Evolutionary conservation across 306 rosid genomes (phyloP), one percentile per base, ranked within the genome.

Genomic region (Glycine latifolia): DNA sequence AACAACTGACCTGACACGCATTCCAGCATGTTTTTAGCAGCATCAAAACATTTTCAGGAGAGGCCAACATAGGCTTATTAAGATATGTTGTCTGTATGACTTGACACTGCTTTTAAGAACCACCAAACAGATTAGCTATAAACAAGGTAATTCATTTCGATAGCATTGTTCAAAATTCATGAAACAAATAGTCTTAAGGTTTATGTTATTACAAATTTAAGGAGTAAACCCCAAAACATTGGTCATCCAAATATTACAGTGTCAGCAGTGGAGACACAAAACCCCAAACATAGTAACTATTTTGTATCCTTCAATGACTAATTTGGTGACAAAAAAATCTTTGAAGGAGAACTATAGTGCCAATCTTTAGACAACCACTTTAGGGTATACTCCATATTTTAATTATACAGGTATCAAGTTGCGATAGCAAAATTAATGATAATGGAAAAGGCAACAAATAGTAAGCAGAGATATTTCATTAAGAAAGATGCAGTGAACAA

Each of bases 401-500:
- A 41, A 63, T 53, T 67, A 54, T 13, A 56, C 33, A 33, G 46
- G 43, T 31, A 67, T 47, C 69, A 35, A 63, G 20, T 55, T 48
- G 20, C 52, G 69, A 55, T 31, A 49, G 78, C 20, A 76, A 31
- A 76, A 76, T 39, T 60, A 33, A 48, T 60, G 46, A 79, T 13
- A 6, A 61, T 15, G 43, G 15, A 58, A 49, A 72, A 72, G 43
- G 43, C 31, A 44, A 66, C 31, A 53, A 26, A 12, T 73, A 14
- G n/a, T 8, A 2, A 53, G 53, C 54, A 70, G 35, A 16, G 35
- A 69, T 49, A 41, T 79, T 75, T 72, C 73, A 52, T 49, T 71
- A 71, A 77, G 41, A 62, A 71, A 37, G 72, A 71, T 68, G 56
- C 81, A 47, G 37, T 67, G 15, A 66, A 63, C 53, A 67, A 16